A percentile compares a stretch with the other conserved stretches of the same genome.
Conservation (phyloP, 2,329 filamentous ascomycete species). For the Fusarium sp. region DNA sequence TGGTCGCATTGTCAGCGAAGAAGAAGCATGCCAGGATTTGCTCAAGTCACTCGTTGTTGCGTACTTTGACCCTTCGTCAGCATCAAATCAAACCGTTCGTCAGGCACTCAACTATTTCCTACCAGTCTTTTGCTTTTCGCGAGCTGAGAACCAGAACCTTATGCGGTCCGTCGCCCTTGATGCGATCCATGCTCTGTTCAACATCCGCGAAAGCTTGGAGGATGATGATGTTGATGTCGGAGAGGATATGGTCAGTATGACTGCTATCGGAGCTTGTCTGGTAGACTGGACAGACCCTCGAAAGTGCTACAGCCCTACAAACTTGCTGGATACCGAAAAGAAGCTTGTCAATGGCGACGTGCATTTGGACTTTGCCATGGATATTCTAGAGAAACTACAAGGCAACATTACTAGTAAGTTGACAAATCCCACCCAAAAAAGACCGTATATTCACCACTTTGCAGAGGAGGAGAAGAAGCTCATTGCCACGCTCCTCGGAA, state of each 20-base stretch:
- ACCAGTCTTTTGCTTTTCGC: constrained; percentile 91
- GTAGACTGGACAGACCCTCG: constrained; percentile 96
- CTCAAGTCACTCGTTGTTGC: constrained; percentile 84
- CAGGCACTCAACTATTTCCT: constrained; percentile 94
- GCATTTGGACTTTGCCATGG: constrained; percentile 80
- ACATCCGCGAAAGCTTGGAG: constrained; percentile 76
- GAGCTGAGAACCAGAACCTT: constrained; percentile 81
- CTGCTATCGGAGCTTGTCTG: constrained; percentile 81
- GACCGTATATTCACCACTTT: constrained; percentile 45
- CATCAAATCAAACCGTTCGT: constrained; percentile 81
- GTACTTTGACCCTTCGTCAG: constrained; percentile 89
- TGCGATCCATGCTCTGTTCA: constrained; percentile 79
- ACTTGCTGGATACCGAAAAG: constrained; percentile 66
- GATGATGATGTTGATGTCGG: constrained; percentile 80
- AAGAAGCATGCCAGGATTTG: constrained; percentile 74
- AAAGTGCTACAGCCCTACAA: constrained; percentile 71
- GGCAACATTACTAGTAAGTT: constrained; percentile 74
- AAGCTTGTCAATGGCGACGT: constrained; percentile 78
- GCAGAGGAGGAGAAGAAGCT: constrained; percentile 88
- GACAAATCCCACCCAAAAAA: neutral
- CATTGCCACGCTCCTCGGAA: constrained; percentile 80
- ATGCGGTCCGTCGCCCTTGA: constrained; percentile 81
- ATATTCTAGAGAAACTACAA: constrained; percentile 79
- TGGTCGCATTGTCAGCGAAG: constrained; percentile 79
- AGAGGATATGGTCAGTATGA: constrained; percentile 82